A percentile compares a stretch with the other conserved stretches of the same genome.
These are phyloP conservation scores for Dalbergia cochinchinensis DNA, from an alignment of 306 rosid species.

Conservation along the genomic window DNA sequence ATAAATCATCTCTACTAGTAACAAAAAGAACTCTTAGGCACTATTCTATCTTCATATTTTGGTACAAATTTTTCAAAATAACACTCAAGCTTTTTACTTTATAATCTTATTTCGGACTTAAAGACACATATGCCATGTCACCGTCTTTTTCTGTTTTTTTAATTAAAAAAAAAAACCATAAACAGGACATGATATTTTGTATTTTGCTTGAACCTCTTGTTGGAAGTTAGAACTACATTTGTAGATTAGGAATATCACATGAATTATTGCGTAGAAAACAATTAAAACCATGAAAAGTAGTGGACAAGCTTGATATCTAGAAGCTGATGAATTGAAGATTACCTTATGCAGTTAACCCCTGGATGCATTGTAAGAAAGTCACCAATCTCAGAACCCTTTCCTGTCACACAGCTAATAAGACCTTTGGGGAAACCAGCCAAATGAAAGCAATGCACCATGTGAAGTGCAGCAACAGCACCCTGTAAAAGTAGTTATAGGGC, in stretches of 20 bases:
- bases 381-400: conserved; percentile 90
- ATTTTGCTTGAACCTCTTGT: not conserved
- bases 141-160: too few relatives aligned
- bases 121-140: too few relatives aligned
- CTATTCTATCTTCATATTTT: not conserved
- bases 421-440: conserved; percentile 92
- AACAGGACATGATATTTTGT: conserved; percentile 4
- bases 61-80: not conserved
- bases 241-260: not conserved
- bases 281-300: not conserved
- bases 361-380: conserved; percentile 97
- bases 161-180: not conserved
- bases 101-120: not conserved
- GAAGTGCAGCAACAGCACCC: conserved; percentile 89
- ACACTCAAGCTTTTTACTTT: not conserved
- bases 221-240: conserved; percentile 16
- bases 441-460: conserved; percentile 93
- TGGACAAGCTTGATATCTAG: not conserved
- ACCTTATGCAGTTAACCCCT: conserved; percentile 81
- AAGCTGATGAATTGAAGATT: conserved; percentile 32
- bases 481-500: conserved; percentile 37
- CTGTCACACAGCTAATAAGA: conserved; percentile 80
- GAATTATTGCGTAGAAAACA: not conserved
- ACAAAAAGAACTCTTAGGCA: not conserved
- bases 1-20: not conserved